These are phyloP conservation scores for Capsicum chinense DNA, from an alignment of 257 asterid genomes.

Conservation along the genomic window DNA sequence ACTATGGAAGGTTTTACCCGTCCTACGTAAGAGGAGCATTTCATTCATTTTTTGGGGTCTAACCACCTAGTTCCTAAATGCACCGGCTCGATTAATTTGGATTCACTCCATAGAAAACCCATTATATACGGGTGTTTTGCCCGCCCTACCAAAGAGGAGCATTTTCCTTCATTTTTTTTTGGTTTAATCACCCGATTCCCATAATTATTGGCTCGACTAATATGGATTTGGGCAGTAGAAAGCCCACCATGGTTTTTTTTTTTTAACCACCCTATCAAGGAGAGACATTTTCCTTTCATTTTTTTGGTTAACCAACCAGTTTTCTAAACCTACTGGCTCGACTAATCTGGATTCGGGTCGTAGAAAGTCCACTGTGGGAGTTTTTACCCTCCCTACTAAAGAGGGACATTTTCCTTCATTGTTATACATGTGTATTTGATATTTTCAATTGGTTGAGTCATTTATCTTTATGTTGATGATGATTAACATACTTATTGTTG, in stretches of 20 bases:
- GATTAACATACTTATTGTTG: not conserved
- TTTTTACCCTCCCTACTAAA: not conserved
- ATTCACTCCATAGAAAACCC: rapidly evolving
- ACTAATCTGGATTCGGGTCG: not conserved
- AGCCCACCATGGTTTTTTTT: not conserved
- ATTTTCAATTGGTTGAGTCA: not conserved
- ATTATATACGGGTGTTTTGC: not conserved
- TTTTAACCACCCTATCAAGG: not conserved
- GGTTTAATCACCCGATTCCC: not conserved
- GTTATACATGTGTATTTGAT: not conserved
- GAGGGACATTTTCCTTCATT: not conserved
- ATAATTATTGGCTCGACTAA: not conserved
- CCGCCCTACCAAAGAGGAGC: not conserved
- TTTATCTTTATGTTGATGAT: constrained; percentile 2
- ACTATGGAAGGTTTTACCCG: not conserved
- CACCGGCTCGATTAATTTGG: not conserved
- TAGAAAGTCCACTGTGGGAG: not conserved
- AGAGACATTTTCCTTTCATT: not conserved
- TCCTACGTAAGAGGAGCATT: not conserved
- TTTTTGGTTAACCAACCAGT: not conserved
- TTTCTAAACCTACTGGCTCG: not conserved
- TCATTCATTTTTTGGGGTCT: not conserved
- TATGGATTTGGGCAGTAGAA: rapidly evolving
- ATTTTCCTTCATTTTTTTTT: not conserved
- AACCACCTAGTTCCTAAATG: not conserved